Percentiles rank a stretch among this genome's conserved stretches.
These are phyloP conservation scores for Mixia osmundae DNA, from an alignment of 1,284 basidiomycete species.

Conservation along the genomic window DNA sequence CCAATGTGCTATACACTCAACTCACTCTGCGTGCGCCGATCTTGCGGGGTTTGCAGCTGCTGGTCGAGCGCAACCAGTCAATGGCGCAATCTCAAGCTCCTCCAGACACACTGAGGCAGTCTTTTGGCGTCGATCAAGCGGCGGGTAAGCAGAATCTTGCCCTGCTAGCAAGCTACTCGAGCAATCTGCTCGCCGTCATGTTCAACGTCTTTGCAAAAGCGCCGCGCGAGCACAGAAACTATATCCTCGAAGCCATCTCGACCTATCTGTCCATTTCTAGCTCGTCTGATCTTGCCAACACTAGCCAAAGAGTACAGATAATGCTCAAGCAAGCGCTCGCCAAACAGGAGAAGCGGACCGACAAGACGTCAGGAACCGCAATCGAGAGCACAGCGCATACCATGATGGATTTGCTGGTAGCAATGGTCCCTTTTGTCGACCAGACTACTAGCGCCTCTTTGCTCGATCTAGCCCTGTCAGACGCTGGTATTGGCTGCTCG, in stretches of 20 bases:
- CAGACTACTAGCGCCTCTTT: slow-evolving; percentile 37
- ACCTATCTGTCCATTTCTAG: slow-evolving; percentile 63
- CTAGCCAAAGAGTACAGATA: slow-evolving; percentile 52
- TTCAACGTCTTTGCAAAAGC: slow-evolving; percentile 91
- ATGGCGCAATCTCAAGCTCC: slow-evolving; percentile 27
- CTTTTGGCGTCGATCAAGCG: slow-evolving; percentile 31
- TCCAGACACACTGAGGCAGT: slow-evolving; percentile 26
- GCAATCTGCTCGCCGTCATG: slow-evolving; percentile 79
- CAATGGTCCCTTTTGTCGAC: slow-evolving; percentile 53
- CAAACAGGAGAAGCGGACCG: too few species aligned
- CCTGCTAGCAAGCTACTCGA: slow-evolving; percentile 52
- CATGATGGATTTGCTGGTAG: slow-evolving; percentile 68
- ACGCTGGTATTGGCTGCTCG: slow-evolving; percentile 38
- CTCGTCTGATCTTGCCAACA: slow-evolving; percentile 32
- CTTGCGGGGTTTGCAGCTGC: slow-evolving; percentile 49
- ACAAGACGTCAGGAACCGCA: slow-evolving; percentile 2
- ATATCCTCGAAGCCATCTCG: slow-evolving; percentile 70
- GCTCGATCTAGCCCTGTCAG: slow-evolving; percentile 35
- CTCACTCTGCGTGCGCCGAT: slow-evolving; percentile 57
- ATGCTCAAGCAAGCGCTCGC: slow-evolving; percentile 50
- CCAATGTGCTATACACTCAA: slow-evolving; percentile 74
- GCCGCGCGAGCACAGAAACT: slow-evolving; percentile 45
- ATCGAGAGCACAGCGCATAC: slow-evolving; percentile 28
- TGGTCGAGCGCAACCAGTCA: slow-evolving; percentile 48
- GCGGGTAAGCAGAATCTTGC: slow-evolving; percentile 44